These are phyloP conservation scores for Clitopilus passeckerianus DNA, from an alignment of 768 basidiomycete species.

Conservation along the genomic window DNA sequence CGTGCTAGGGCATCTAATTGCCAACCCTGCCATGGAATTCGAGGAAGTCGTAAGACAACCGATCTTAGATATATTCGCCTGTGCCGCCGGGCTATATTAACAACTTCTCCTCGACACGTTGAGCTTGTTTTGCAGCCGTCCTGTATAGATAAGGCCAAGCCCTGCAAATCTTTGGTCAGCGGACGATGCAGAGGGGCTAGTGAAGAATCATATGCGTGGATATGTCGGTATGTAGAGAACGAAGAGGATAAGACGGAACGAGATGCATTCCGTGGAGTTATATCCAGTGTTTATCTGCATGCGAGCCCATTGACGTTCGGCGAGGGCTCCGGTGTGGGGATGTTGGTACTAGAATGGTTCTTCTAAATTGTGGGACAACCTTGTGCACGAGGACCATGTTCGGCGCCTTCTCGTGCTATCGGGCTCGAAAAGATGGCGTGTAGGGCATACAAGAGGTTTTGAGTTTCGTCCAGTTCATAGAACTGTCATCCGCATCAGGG, in stretches of 20 bases:
- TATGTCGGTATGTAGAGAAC: neutral
- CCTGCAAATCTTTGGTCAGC: neutral
- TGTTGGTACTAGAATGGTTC: neutral
- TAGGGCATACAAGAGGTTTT: neutral
- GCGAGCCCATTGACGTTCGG: neutral
- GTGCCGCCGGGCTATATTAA: too few relatives aligned
- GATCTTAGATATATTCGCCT: too few relatives aligned
- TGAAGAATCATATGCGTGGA: neutral
- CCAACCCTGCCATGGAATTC: neutral
- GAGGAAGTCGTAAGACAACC: neutral
- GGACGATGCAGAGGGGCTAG: neutral
- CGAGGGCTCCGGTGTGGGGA: neutral
- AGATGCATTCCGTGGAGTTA: neutral
- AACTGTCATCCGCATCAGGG: neutral
- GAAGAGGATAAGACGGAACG: neutral
- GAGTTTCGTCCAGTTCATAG: neutral
- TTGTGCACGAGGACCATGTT: too few relatives aligned
- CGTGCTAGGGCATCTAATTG: neutral
- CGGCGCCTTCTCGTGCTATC: too few relatives aligned
- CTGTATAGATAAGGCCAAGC: neutral
- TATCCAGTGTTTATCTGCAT: neutral
- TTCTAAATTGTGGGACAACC: neutral
- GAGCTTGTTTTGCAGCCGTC: neutral
- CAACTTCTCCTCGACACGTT: too few relatives aligned
- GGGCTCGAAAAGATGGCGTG: too few relatives aligned